Percentiles rank a stretch among this genome's conserved stretches.
phyloP scores from a whole-genome alignment of 1,284 basidiomycete species.

The Ganoderma multipileum region DNA sequence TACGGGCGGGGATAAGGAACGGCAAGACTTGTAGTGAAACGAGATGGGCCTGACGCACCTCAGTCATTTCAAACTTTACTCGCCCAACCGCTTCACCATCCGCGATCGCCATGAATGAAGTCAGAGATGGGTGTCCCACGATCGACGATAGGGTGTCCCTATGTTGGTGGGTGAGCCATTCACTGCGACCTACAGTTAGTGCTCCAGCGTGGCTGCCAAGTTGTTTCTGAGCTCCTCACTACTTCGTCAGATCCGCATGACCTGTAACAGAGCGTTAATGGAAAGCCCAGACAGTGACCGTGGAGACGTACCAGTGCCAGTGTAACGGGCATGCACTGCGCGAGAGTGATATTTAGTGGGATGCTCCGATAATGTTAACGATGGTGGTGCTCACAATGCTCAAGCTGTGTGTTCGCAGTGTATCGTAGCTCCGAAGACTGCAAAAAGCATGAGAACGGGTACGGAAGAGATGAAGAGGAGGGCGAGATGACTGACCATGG shows the following conservation, averaged over 20 bases:
- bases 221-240: conserved; percentile 58
- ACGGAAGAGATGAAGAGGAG: conserved; percentile 28
- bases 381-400: conserved; percentile 73
- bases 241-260: conserved; percentile 94
- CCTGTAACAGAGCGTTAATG: conserved; percentile 50
- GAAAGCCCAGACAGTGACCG: background rate
- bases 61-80: conserved; percentile 94
- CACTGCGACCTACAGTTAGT: conserved; percentile 58
- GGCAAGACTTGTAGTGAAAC: background rate
- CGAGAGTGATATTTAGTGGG: conserved; percentile 6
- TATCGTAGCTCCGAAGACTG: conserved; percentile 91
- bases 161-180: conserved; percentile 98
- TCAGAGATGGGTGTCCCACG: conserved; percentile 87
- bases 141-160: conserved; percentile 94
- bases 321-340: conserved; percentile 94
- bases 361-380: background rate
- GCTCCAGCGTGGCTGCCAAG: background rate
- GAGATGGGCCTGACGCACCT: conserved; percentile 64
- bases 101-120: conserved; percentile 90
- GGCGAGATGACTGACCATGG: conserved; percentile 51
- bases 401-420: conserved; percentile 92
- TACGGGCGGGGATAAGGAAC: conserved; percentile 41
- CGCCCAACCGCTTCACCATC: conserved; percentile 92
- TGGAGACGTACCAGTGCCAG: conserved; percentile 78
- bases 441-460: conserved; percentile 10